These are phyloP conservation scores for Artemisia tridentata DNA, from an alignment of 129 eudicot genomes.

Conservation along the genomic window DNA sequence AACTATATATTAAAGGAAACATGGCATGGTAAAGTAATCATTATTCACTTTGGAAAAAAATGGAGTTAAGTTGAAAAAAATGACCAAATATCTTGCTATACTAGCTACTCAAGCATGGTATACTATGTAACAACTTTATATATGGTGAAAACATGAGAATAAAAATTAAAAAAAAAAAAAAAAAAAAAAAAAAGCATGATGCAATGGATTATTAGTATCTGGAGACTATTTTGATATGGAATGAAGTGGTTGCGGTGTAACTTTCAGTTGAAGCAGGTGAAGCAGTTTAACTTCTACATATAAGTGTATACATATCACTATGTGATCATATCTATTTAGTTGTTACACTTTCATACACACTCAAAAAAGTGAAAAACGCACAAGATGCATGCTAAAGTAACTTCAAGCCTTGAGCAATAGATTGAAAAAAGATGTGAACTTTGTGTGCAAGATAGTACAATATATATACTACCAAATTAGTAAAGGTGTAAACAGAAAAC, in stretches of 20 bases:
- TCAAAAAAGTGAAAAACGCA: slow-evolving; percentile 3
- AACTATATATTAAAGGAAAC: slow-evolving; percentile 35
- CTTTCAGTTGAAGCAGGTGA: slow-evolving; percentile 45
- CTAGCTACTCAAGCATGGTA: not conserved
- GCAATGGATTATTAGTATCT: not conserved
- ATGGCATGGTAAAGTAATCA: slow-evolving; percentile 60
- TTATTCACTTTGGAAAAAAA: slow-evolving; percentile 28
- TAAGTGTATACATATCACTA: not conserved
- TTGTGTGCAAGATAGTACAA: not conserved
- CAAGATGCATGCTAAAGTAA: slow-evolving; percentile 8
- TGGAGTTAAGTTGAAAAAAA: slow-evolving; percentile 22
- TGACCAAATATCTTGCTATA: slow-evolving; percentile 21
- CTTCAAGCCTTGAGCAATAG: slow-evolving; percentile 17
- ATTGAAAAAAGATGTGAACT: slow-evolving; percentile 16
- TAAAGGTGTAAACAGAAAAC: slow-evolving; percentile 19
- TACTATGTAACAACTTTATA: no score
- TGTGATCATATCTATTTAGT: slow-evolving; percentile 19
- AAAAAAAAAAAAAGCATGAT: no score
- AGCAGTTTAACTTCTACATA: slow-evolving; percentile 28
- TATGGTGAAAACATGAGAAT: no score
- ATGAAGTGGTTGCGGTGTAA: slow-evolving; percentile 25
- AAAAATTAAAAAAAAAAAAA: no score
- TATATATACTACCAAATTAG: slow-evolving; percentile 7
- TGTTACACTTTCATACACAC: slow-evolving; percentile 14
- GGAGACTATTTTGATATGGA: slow-evolving; percentile 21